Base-by-base conservation (phyloP, 2,329 filamentous ascomycete species). In the Epichloe glyceriae region DNA sequence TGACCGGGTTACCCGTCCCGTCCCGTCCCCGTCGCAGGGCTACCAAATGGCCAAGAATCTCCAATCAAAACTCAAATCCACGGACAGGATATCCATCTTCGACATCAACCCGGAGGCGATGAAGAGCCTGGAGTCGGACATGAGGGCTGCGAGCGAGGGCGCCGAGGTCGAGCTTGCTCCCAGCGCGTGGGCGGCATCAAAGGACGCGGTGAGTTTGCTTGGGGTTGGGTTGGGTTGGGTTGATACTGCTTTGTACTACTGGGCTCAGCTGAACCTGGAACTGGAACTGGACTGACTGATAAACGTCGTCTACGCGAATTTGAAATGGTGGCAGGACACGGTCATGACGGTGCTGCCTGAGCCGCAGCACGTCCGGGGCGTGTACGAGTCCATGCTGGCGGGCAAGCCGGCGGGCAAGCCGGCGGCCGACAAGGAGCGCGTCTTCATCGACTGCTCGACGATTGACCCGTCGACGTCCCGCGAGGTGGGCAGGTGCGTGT, bases 391-490 rank as follows among this genome's bases (percentile, higher is more conserved):
- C 50, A 89, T 97, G 63, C 73, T 95, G 43, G 74, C 79, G 45
- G 71, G 75, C 2, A 58, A 72, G 2, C 64, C 75, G 22, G 22
- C 6, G 22, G 20, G 20, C 20, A 5, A 22, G 5, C 19, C 19
- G 19, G 19, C 19, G 20, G 20, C 5, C 20, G 5, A 22, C 26
- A 19, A 8, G 26, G 11, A 26, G 5, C 83, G 89, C 39, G 70
- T 96, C 52, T 96, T 95, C 67, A 93, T 98, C 63, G 93, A 98
- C 67, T 91, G 86, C 67, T 97, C 91, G 3, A 98, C 93, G 15
- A 97, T 98, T 62, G 93, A 97, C 67, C 89, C 90, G 0, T 81
- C 82, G 34, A 88, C 89, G 2, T 96, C 90, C 1, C 80, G 80
- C 39, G 77, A 82, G 57, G 84, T 97, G 5, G 88, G 89, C 20